Evolutionary conservation across 1,284 basidiomycete species (phyloP).

Genomic region (Anthracocystis panici-leucophaei): DNA sequence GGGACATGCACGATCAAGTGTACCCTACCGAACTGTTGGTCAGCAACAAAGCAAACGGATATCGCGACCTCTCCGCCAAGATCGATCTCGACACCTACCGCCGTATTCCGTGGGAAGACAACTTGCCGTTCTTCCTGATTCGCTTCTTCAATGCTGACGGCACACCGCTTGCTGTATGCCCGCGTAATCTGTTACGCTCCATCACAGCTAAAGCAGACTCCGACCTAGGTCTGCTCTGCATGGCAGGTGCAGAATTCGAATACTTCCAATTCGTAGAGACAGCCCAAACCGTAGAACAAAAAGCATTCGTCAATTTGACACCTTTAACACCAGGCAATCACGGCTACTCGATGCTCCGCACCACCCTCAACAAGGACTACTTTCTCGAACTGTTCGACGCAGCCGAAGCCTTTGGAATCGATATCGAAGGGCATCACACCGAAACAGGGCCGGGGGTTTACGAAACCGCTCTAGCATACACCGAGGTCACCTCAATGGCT

Average conservation of each 20-base stretch:
- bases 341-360: slow-evolving; percentile 68
- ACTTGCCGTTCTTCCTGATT: slow-evolving; percentile 91
- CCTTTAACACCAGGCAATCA: slow-evolving; percentile 86
- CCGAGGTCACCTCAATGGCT: slow-evolving; percentile 84
- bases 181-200: slow-evolving; percentile 81
- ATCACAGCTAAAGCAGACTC: slow-evolving; percentile 72
- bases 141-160: slow-evolving; percentile 80
- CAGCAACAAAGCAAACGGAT: slow-evolving; percentile 90
- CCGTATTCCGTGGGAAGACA: slow-evolving; percentile 89
- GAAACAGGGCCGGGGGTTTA: slow-evolving; percentile 89
- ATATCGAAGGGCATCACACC: slow-evolving; percentile 93
- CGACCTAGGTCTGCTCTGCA: slow-evolving; percentile 61
- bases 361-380: slow-evolving; percentile 81
- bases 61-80: slow-evolving; percentile 84
- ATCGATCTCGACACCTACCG: slow-evolving; percentile 85
- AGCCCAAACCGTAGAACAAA: slow-evolving; percentile 79
- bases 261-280: slow-evolving; percentile 96
- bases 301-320: slow-evolving; percentile 80
- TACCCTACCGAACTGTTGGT: slow-evolving; percentile 85
- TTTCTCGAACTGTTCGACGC: slow-evolving; percentile 89
- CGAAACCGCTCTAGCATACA: slow-evolving; percentile 94
- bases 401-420: slow-evolving; percentile 79
- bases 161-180: slow-evolving; percentile 80
- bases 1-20: slow-evolving; percentile 68
- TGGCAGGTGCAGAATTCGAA: slow-evolving; percentile 92